Conservation (phyloP, 139 green algal genomes). For the Chlamydomonas incerta region DNA sequence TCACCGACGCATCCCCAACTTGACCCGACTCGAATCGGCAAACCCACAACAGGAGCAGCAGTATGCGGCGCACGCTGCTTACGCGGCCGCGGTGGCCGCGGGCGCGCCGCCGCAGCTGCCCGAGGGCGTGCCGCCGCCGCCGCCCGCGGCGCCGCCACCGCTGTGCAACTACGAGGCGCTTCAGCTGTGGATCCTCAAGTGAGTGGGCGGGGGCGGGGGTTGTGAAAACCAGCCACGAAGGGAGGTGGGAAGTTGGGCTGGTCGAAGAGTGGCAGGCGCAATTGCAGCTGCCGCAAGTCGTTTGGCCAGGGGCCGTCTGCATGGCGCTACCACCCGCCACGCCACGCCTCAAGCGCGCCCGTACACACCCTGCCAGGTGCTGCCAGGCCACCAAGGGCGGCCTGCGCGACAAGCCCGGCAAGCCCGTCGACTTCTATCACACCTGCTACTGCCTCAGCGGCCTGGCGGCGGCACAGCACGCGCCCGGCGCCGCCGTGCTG, state of each 20-base stretch:
- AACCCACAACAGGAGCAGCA: slow-evolving; percentile 9
- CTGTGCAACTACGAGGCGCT: slow-evolving; percentile 78
- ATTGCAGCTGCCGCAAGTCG: no score
- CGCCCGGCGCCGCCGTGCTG: slow-evolving; percentile 53
- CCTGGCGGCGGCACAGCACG: slow-evolving; percentile 86
- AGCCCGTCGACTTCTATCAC: slow-evolving; percentile 96
- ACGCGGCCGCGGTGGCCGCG: no score
- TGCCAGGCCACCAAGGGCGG: slow-evolving; percentile 79
- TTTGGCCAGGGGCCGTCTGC: no score
- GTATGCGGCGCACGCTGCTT: background rate
- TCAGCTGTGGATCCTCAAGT: slow-evolving; percentile 90
- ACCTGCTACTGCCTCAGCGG: slow-evolving; percentile 98
- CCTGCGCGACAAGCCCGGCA: slow-evolving; percentile 96
- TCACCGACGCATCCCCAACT: no score
- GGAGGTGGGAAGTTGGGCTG: no score
- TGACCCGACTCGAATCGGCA: no score
- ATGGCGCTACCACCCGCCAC: background rate
- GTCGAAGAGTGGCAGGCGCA: no score
- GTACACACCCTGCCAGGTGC: background rate
- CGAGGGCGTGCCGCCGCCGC: background rate
- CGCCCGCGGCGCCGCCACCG: background rate
- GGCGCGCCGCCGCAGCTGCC: background rate
- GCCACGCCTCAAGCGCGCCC: no score
- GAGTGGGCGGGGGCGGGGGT: no score
- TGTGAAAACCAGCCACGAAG: no score